phyloP scores from a whole-genome alignment of 371 early-diverging fungal genomes.

The Catenaria anguillulae region DNA sequence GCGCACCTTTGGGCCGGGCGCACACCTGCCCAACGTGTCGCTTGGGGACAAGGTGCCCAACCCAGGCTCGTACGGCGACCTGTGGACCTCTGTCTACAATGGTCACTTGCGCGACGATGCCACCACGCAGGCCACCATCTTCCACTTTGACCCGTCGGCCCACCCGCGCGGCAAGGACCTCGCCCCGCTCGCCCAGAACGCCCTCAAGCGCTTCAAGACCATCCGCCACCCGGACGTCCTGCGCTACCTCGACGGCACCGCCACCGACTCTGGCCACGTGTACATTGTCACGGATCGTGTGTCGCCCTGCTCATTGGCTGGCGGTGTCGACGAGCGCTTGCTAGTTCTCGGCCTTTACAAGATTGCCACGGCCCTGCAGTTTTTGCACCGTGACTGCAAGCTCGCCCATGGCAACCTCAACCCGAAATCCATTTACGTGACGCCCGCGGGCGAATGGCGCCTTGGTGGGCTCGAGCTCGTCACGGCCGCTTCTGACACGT shows the following conservation, averaged over 20 bases:
- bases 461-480: constrained; percentile 75
- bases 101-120: constrained; percentile 57
- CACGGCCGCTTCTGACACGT: constrained; percentile 43
- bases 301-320: constrained; percentile 30
- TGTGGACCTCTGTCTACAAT: constrained; percentile 60
- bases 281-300: constrained; percentile 84
- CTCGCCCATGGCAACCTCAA: constrained; percentile 78
- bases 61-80: too few relatives aligned
- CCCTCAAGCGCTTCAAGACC: constrained; percentile 68
- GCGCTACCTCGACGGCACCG: constrained; percentile 25
- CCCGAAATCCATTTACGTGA: constrained; percentile 61
- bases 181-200: constrained; percentile 66
- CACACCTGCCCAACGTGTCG: constrained; percentile 4
- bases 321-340: constrained; percentile 27
- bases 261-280: constrained; percentile 48
- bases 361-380: constrained; percentile 66
- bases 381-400: constrained; percentile 66
- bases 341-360: constrained; percentile 78
- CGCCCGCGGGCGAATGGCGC: constrained; percentile 85
- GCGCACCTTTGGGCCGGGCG: constrained; percentile 5
- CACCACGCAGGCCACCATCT: constrained; percentile 62
- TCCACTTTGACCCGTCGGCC: constrained; percentile 60
- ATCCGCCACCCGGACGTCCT: constrained; percentile 81
- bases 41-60: constrained; percentile 11
- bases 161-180: constrained; percentile 37